A percentile compares a stretch with the other conserved stretches of the same genome.
phyloP scores from a whole-genome alignment of 306 rosid species.

The Rosa multiflora region DNA sequence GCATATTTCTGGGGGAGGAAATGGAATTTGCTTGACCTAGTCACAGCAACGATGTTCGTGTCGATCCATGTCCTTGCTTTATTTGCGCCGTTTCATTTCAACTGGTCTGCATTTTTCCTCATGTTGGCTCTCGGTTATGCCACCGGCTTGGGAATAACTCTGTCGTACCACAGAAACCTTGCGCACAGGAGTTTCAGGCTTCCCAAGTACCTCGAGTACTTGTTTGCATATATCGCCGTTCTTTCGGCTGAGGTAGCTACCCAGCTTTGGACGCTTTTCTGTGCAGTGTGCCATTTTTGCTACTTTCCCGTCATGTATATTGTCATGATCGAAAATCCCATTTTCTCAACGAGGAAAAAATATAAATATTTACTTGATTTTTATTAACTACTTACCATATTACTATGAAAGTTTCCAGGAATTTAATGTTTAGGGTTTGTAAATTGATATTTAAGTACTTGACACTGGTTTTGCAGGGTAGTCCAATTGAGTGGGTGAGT shows the following conservation, averaged over 20 bases:
- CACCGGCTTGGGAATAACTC: constrained; percentile 72
- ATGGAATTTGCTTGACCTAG: constrained; percentile 66
- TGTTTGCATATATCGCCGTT: constrained; percentile 72
- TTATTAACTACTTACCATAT: too few species aligned
- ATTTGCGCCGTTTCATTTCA: constrained; percentile 72
- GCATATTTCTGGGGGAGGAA: constrained; percentile 41
- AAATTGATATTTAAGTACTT: too few species aligned
- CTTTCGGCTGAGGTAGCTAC: constrained; percentile 64
- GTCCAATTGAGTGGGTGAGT: constrained; percentile 89
- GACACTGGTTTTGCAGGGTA: constrained; percentile 49
- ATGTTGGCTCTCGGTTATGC: constrained; percentile 43
- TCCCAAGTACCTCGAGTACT: constrained; percentile 81
- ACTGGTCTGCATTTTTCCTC: constrained; percentile 58
- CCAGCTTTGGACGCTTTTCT: background rate
- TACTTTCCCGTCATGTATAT: background rate
- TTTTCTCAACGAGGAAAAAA: background rate
- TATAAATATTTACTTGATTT: background rate
- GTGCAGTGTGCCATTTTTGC: background rate
- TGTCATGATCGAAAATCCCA: background rate
- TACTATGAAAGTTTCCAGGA: too few species aligned
- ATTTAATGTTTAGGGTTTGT: background rate
- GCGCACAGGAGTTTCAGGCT: constrained; percentile 83
- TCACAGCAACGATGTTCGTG: constrained; percentile 51
- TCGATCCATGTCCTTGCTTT: constrained; percentile 59
- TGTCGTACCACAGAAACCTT: constrained; percentile 76